Evolutionary conservation across 495 filamentous ascomycete genomes (phyloP).

Genomic region (Cercophora scortea): DNA sequence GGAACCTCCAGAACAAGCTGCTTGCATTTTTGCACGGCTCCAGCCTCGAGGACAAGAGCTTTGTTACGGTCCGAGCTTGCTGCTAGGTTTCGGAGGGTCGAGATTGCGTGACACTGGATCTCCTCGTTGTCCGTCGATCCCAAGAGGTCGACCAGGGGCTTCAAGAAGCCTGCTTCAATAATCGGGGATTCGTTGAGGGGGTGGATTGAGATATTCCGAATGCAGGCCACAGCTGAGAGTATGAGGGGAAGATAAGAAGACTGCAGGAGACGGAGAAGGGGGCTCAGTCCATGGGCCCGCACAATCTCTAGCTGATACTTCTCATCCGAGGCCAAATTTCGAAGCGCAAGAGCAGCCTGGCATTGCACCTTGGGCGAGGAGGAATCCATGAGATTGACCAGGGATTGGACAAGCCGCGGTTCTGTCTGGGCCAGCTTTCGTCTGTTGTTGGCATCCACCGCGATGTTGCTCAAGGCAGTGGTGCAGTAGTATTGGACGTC

Average conservation of each 20-base stretch:
- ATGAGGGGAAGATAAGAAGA: constrained; percentile 94
- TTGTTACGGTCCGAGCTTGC: constrained; percentile 97
- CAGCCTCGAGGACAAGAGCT: constrained; percentile 88
- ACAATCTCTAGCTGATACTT: constrained; percentile 99
- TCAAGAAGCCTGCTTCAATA: constrained; percentile 93
- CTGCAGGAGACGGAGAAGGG: constrained; percentile 81
- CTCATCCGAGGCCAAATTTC: constrained; percentile 95
- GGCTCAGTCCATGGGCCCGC: constrained; percentile 70
- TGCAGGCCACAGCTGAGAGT: constrained; percentile 93
- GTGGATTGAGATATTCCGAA: constrained; percentile 97
- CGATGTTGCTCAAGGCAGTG: constrained; percentile 96
- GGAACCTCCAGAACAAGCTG: constrained; percentile 90
- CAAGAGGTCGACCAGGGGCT: constrained; percentile 85
- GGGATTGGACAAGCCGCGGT: constrained; percentile 77
- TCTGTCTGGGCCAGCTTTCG: constrained; percentile 86
- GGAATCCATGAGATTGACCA: constrained; percentile 95
- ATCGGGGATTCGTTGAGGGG: constrained; percentile 99
- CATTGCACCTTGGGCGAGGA: constrained; percentile 97
- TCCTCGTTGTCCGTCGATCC: constrained; percentile 97
- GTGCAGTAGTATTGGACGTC: constrained; percentile 99
- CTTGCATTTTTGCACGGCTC: constrained; percentile 97
- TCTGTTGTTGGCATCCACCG: constrained; percentile 84
- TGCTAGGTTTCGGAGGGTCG: constrained; percentile 89
- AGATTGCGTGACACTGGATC: constrained; percentile 98
- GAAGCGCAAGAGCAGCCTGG: constrained; percentile 87